Evolutionary conservation across 768 basidiomycete species (phyloP).

Genomic region (Holtermannia corniformis): DNA sequence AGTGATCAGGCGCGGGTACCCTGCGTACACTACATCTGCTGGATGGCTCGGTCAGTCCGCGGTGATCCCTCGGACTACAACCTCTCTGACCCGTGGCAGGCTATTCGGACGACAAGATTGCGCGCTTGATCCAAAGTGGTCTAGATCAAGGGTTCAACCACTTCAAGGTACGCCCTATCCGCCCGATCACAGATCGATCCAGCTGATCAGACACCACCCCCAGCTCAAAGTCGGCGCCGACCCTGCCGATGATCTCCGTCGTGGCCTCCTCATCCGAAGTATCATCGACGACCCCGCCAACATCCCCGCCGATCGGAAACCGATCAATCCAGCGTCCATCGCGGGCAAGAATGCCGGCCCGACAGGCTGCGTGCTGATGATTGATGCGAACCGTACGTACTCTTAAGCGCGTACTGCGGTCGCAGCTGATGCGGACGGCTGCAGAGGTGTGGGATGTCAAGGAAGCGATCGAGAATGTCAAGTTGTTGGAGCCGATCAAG

Average conservation of each 20-base stretch:
- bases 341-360: slow-evolving; percentile 88
- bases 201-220: background rate
- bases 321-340: slow-evolving; percentile 58
- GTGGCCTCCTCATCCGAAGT: slow-evolving; percentile 79
- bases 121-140: slow-evolving; percentile 74
- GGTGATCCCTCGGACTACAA: background rate
- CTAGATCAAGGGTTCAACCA: slow-evolving; percentile 85
- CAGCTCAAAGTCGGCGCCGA: slow-evolving; percentile 88
- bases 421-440: background rate
- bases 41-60: slow-evolving; percentile 68
- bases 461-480: slow-evolving; percentile 85
- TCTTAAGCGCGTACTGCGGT: background rate
- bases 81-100: slow-evolving; percentile 43
- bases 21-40: slow-evolving; percentile 86
- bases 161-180: slow-evolving; percentile 56
- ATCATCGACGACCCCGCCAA: slow-evolving; percentile 89
- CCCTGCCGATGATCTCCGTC: slow-evolving; percentile 68
- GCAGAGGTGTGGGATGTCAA: slow-evolving; percentile 56
- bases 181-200: background rate
- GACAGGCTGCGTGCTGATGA: slow-evolving; percentile 89
- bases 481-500: slow-evolving; percentile 63
- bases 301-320: slow-evolving; percentile 53
- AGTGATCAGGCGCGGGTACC: slow-evolving; percentile 66
- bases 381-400: slow-evolving; percentile 76
- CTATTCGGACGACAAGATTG: slow-evolving; percentile 86